These are phyloP conservation scores for Ophiostoma tasmaniense DNA, from an alignment of 2,329 filamentous ascomycete genomes.

Conservation along the genomic window DNA sequence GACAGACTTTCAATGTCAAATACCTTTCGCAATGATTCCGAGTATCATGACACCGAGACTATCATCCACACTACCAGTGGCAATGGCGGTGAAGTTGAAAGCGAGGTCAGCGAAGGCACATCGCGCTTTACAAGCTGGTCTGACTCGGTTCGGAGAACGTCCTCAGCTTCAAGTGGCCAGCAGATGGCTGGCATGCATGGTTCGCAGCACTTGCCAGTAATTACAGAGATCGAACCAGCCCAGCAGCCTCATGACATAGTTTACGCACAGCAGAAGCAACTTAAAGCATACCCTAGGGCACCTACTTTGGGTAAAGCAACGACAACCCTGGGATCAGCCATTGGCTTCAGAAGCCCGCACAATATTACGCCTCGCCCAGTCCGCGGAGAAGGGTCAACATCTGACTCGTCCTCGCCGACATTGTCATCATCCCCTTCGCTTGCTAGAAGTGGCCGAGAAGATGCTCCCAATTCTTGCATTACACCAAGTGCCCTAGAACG, in stretches of 20 bases:
- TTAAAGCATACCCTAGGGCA: not conserved
- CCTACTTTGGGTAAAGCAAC: not conserved
- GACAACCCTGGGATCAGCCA: not conserved
- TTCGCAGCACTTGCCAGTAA: constrained; percentile 10
- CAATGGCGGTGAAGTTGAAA: not conserved
- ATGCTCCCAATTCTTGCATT: constrained; percentile 4
- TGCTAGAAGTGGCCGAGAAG: constrained; percentile 19
- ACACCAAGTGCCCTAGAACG: constrained; percentile 12
- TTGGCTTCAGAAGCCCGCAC: not conserved
- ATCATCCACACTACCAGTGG: not conserved
- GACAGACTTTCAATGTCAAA: constrained; percentile 9
- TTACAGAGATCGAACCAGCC: constrained; percentile 8
- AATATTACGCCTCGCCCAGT: not conserved
- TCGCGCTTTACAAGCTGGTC: constrained; percentile 22
- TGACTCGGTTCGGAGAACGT: constrained; percentile 13
- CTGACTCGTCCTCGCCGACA: not conserved
- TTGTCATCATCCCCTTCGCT: constrained; percentile 17
- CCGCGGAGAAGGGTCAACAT: not conserved
- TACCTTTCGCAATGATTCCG: constrained; percentile 10
- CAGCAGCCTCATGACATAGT: not conserved
- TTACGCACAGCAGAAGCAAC: not conserved
- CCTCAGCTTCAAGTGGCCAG: constrained; percentile 10
- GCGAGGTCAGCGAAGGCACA: constrained; percentile 12
- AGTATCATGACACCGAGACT: constrained; percentile 9
- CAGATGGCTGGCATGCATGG: not conserved